Base-by-base conservation (phyloP, 768 basidiomycete genomes). In the Leccinum sublutescens region DNA sequence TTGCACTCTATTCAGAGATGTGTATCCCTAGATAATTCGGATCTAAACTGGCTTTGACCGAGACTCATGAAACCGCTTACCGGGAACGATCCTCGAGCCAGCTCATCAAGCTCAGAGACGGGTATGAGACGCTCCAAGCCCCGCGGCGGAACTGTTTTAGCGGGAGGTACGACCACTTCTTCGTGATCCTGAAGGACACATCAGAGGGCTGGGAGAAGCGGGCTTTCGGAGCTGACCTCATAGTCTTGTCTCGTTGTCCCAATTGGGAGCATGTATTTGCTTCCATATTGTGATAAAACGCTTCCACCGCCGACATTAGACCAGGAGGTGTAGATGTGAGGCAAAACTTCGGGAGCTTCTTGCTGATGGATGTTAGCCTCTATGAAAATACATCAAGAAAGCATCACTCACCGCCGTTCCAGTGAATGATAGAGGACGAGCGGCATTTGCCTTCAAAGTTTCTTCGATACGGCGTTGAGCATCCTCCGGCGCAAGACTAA, bases 141-240 rank as follows among this genome's bases (percentile, higher is more conserved):
- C 52, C 84, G 85, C 8, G 88, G 87, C 10, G 95, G 94, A 1
- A 96, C 80, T 2, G 85, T 78, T 62, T 77, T 87, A 0, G 93
- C 83, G 12, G 96, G 95, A 7, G 97, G 97, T 36, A 98, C 80
- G 23, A 85, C 80, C 17, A 97, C 90, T 78, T 98, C 95, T 72
- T 96, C 91, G 67, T 87, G 93, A 49, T 87, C 83, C 93, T 95
- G 62, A 17, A 57, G n/a, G 55, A 38, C 27, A 55, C 23, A 59
- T 66, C 54, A 62, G 59, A 54, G 19, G 5, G 31, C 29, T 10
- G 49, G 34, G 52, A 55, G 34, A 23, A 59, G 58, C 15, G 23
- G 52, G 27, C 14, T 8, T 34, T 7, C 34, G 49, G 54, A 19
- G 60, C 76, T 54, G 61, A 95, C 95, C 68, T 95, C 90, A 48